Evolutionary conservation across 192 early-diverging fungal genomes (phyloP), one percentile per base, ranked within the genome.

Genomic region (Fimicolochytrium jonesii): DNA sequence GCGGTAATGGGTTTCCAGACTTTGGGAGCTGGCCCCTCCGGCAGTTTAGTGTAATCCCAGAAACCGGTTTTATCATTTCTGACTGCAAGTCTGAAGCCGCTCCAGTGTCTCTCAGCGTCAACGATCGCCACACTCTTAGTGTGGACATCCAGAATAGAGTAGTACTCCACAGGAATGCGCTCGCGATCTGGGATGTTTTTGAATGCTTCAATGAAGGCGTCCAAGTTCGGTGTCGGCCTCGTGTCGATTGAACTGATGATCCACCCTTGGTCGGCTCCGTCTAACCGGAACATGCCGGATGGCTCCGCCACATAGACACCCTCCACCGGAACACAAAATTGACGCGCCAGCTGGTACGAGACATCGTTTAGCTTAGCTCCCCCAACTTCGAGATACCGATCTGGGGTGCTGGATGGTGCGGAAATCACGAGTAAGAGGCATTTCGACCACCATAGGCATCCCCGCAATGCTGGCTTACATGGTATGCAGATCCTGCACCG

Each of bases 21-120:
- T 28, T 83, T 80, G 5, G 84, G 86, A 17, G 83, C 79, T 52
- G 91, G 67, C 4, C 86, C 75, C 18, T 69, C 61, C 2, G 80
- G 86, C 26, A 92, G 66, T 23, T 89, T 80, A 2, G 64, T 70
- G 75, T 84, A 92, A 32, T 82, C 76, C 94, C 94, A 97, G 9
- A 81, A 67, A 4, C 94, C 94, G 17, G 88, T 90, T 29, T 20
- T 22, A 61, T 60, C 79, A 75, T 92, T 88, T 59, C 94, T 82
- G 3, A 75, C 65, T 20, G 90, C 88, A 60, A 93, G 48, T 56
- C 89, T 74, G 71, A 92, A 91, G 37, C 76, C 78, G 61, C 85
- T 81, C 93, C 93, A 97, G 66, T 93, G 92, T 54, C 90, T 77
- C 64, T 93, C 87, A 6, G 93, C 85, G 54, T 81, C 86, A 76